phyloP scores from a whole-genome alignment of 495 filamentous ascomycete species.

The Penicillium coffeae region DNA sequence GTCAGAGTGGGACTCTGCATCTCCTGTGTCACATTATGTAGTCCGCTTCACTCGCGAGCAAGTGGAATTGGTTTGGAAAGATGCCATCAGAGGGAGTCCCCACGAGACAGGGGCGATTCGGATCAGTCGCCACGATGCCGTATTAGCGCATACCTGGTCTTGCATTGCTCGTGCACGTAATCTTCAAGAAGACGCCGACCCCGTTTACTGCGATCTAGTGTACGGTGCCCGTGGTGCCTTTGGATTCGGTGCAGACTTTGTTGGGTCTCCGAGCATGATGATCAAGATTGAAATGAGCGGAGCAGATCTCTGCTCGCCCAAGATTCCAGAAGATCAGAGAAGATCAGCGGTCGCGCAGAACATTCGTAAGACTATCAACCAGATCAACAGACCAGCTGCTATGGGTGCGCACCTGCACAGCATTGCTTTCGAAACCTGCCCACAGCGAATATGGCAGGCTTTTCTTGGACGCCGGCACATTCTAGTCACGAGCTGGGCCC shows the following conservation, averaged over 20 bases:
- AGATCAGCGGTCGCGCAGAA: conserved; percentile 2
- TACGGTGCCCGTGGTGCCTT: conserved; percentile 16
- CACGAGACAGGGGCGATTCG: neutral
- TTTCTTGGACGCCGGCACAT: conserved; percentile 28
- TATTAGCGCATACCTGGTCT: conserved; percentile 32
- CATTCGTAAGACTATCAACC: conserved; percentile 25
- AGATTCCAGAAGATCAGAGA: neutral
- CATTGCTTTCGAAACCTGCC: conserved; percentile 25
- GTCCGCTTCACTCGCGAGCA: conserved; percentile 22
- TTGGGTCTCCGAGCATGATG: conserved; percentile 25
- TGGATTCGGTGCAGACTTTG: conserved; percentile 16
- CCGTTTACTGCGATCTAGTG: conserved; percentile 23
- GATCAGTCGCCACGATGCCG: conserved; percentile 28
- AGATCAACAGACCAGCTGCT: conserved; percentile 11
- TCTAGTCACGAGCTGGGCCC: conserved; percentile 30
- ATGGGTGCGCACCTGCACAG: conserved; percentile 24
- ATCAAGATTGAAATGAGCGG: conserved; percentile 24
- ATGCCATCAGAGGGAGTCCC: neutral
- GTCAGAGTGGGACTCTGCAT: conserved; percentile 21
- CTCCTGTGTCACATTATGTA: conserved; percentile 18
- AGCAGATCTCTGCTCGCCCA: conserved; percentile 2
- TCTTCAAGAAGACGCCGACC: conserved; percentile 7
- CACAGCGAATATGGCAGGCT: conserved; percentile 34
- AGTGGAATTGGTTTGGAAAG: conserved; percentile 12
- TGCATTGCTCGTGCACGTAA: conserved; percentile 25